Evolutionary conservation across 768 basidiomycete species (phyloP), one percentile per base, ranked within the genome.

Genomic region (Mycena chlorophos): DNA sequence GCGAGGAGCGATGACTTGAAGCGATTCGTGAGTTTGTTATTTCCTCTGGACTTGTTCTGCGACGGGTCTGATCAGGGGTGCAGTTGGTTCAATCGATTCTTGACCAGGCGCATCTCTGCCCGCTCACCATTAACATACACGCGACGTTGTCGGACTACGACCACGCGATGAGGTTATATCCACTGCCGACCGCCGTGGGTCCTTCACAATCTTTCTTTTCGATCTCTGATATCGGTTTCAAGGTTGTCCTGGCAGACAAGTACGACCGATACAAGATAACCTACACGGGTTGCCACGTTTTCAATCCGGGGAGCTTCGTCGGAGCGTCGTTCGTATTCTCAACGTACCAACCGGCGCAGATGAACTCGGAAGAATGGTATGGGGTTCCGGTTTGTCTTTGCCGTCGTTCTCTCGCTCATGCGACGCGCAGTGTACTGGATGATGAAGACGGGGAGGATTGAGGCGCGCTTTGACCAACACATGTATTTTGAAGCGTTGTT

Each of bases 221-320:
- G 5, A 47, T 20, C 20, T 6, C 12, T 34, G 3, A 25, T 20
- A 50, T 34, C 39, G 22, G 12, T 25, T 40, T 34, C 17, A 58
- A 97, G 94, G 78, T 98, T 19, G 79, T 98, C 28, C 82, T 99
- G 13, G 97, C 97, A 1, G 97, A 99, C 73, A 94, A 89, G 71
- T 97, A 98, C 66, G 95, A 97, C 68, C 84, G 89, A 45, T 99
- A 93, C 69, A 93, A 97, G 65, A 78, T 97, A 60, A 98, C 95
- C 1, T 99, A 99, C 69, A 94, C 95, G 55, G 94, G 94, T 12
- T 98, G 97, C 65, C 97, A 98, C 71, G 97, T 98, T 25, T 94
- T 98, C 79, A 99, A 99, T 69, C 97, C 97, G 0, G 95, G 97
- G 19, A 86, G 88, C 48, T 98, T 98, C 67, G 78, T 94, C 14